Base-by-base conservation (phyloP, 2,329 filamentous ascomycete genomes). In the Ophiostoma perfectum region DNA sequence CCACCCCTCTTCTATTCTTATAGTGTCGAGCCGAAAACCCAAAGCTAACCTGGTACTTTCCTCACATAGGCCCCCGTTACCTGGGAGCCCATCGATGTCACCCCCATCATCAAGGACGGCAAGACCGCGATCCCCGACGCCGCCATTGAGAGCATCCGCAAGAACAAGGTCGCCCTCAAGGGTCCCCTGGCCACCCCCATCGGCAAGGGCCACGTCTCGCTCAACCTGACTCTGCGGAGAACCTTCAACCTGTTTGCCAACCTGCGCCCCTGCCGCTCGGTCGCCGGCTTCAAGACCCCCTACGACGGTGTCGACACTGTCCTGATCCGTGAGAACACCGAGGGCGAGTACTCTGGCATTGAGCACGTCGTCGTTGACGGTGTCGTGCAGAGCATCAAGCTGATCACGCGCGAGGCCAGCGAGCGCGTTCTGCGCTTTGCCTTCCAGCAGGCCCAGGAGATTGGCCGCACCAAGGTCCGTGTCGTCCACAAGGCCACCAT, bases 191-290 rank as follows among this genome's bases (percentile, higher is more conserved):
- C 96, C 87, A 99, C 95, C 3, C 95, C 95, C 73, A 88, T 99
- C 77, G 95, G 96, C 81, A 99, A 98, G 86, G 95, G 95, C 77
- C 95, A 99, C 83, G 94, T 99, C 79, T 98, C 95, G 70, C 91
- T 99, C 75, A 99, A 99, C 87, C 85, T 99, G 73, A 99, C 95
- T 70, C 93, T 99, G 76, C 94, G 95, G 79, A 91, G 95, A 78
- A 99, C 96, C 72, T 99, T 99, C 85, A 99, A 99, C 86, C 93
- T 99, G 76, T 99, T 99, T 81, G 96, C 95, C 83, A 99, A 99
- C 84, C 86, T 99, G 76, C 93, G 96, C 77, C 95, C 96, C 72
- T 99, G 96, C 88, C 91, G 93, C 78, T 97, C 93, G 73, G 93
- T 99, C 74, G 91, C 91, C 73, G 95, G 95, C 77, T 99, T 90